These are phyloP conservation scores for Scutellaria galericulata DNA, from an alignment of 257 asterid species.

Conservation along the genomic window DNA sequence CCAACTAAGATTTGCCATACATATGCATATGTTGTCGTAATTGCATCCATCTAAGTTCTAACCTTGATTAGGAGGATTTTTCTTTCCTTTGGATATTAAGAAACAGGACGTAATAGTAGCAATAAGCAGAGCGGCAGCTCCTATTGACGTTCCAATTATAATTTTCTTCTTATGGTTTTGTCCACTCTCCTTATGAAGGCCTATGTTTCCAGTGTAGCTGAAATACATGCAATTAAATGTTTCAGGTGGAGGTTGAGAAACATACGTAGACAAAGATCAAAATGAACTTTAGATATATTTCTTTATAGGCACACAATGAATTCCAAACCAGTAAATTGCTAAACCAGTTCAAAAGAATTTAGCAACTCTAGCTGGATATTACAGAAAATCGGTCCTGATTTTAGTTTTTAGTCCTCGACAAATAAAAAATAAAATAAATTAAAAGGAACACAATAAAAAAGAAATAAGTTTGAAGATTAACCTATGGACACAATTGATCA, in stretches of 20 bases:
- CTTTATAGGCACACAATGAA: no score
- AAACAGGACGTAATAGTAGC: conserved; percentile 69
- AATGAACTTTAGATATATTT: background rate
- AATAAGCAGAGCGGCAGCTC: conserved; percentile 73
- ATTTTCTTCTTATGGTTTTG: conserved; percentile 61
- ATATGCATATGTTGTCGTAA: conserved; percentile 18
- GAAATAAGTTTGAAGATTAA: background rate
- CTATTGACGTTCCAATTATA: conserved; percentile 80
- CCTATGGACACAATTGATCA: conserved; percentile 8
- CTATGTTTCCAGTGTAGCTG: conserved; percentile 80
- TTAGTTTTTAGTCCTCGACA: no score
- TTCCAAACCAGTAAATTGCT: conserved; percentile 1
- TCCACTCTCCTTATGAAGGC: conserved; percentile 56
- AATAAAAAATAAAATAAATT: no score
- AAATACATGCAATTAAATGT: conserved; percentile 22
- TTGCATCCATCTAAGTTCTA: conserved; percentile 23
- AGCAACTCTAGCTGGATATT: background rate
- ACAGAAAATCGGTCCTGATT: background rate
- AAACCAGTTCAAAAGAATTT: background rate
- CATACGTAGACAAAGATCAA: background rate
- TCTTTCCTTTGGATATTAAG: conserved; percentile 61
- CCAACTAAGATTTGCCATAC: conserved; percentile 19
- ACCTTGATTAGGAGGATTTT: conserved; percentile 58
- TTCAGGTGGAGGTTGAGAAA: conserved; percentile 16
- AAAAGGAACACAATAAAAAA: background rate